Conservation (phyloP, 768 basidiomycete genomes). For the Macrolepiota dolichaula region DNA sequence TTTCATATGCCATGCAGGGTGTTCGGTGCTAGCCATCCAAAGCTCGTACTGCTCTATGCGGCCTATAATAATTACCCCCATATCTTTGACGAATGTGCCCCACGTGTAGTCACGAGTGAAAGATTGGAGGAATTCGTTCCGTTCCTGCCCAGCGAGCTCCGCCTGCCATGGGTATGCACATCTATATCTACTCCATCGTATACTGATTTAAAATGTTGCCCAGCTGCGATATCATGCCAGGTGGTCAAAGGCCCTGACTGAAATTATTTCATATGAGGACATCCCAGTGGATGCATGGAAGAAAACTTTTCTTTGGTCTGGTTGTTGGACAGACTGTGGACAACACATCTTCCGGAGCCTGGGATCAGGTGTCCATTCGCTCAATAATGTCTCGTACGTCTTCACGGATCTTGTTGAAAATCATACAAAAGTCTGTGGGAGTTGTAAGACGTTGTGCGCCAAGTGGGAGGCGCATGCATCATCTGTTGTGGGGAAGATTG, state of each 20-base stretch:
- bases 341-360: neutral
- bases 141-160: conserved; percentile 1
- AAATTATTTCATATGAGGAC: neutral
- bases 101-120: neutral
- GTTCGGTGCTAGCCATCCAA: conserved; percentile 2
- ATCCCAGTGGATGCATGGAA: neutral
- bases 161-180: conserved; percentile 1
- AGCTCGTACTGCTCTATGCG: conserved; percentile 7
- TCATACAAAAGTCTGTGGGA: neutral
- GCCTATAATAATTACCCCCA: conserved; percentile 5
- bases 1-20: neutral
- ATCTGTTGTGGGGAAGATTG: neutral
- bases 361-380: neutral
- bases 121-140: neutral
- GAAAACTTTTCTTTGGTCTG: neutral
- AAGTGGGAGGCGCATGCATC: neutral
- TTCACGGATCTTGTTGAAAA: neutral
- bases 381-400: neutral
- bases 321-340: neutral
- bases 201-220: neutral
- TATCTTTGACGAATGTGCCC: conserved; percentile 7
- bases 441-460: neutral
- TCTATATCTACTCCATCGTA: neutral
- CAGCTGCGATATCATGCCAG: conserved; percentile 6
- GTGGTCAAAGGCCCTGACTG: conserved; percentile 4